Evolutionary conservation across 768 basidiomycete species (phyloP).

Genomic region (Tricholoma sp.): DNA sequence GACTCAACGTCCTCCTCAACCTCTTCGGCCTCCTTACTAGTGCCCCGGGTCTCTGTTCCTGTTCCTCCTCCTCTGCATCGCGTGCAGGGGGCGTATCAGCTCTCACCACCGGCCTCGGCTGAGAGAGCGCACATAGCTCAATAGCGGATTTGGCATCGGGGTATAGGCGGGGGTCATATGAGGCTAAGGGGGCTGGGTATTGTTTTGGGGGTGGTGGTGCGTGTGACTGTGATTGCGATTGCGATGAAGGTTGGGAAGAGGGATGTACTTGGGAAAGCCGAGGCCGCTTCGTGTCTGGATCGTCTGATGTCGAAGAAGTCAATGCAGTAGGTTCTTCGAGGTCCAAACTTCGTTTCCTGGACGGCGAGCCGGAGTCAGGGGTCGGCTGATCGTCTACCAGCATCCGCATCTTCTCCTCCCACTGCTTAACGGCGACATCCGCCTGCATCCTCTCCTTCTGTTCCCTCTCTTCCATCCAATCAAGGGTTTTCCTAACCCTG

Average conservation of each 20-base stretch:
- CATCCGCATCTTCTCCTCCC: constrained; percentile 13
- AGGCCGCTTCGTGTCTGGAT: constrained; percentile 9
- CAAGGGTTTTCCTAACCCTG: constrained; percentile 9
- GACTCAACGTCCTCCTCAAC: constrained; percentile 21
- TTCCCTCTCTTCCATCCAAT: constrained; percentile 7
- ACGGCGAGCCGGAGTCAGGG: neutral
- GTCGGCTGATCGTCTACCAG: neutral
- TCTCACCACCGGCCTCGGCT: constrained; percentile 8
- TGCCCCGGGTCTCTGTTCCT: constrained; percentile 7
- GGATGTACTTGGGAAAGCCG: constrained; percentile 6
- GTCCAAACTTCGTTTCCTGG: constrained; percentile 13
- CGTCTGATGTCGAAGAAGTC: neutral
- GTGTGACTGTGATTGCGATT: neutral
- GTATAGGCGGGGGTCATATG: constrained; percentile 32
- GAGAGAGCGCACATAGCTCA: constrained; percentile 16
- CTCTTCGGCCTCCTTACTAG: constrained; percentile 14
- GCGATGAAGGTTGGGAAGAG: neutral
- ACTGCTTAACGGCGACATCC: constrained; percentile 8
- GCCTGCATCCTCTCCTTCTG: constrained; percentile 8
- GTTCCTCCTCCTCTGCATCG: constrained; percentile 11
- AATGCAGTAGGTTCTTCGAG: constrained; percentile 2
- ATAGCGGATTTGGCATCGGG: constrained; percentile 31
- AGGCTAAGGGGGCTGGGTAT: constrained; percentile 31
- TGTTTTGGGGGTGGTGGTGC: constrained; percentile 24
- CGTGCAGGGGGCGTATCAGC: neutral